phyloP scores from a whole-genome alignment of 2,329 filamentous ascomycete genomes.

The Metarhizium rileyi region DNA sequence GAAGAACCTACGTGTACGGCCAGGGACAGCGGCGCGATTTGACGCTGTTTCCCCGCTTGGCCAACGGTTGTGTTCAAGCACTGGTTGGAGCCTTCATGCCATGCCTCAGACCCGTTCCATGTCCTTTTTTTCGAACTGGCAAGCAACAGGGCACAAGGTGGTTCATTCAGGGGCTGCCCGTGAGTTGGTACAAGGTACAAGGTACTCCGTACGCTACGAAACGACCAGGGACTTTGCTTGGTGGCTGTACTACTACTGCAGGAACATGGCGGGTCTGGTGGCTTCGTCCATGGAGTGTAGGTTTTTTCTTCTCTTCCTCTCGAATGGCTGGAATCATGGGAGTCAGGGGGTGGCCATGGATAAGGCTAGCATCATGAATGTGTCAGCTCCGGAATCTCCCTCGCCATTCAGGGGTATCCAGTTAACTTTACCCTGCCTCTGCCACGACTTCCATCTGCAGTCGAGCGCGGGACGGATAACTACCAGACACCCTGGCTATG shows the following conservation, averaged over 20 bases:
- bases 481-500: no score
- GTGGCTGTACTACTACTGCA: conserved; percentile 7
- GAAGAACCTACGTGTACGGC: no score
- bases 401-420: neutral
- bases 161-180: no score
- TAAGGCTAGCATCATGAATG: neutral
- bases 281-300: neutral
- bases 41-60: no score
- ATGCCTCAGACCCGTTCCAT: neutral
- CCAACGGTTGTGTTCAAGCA: neutral
- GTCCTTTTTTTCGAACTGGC: no score
- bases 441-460: neutral
- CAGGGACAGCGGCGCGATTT: no score
- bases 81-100: neutral
- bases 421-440: neutral
- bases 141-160: neutral
- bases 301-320: neutral
- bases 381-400: neutral
- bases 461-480: no score
- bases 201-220: neutral
- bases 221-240: neutral
- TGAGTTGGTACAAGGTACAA: neutral
- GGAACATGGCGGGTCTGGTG: conserved; percentile 7
- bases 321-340: no score
- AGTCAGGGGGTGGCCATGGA: neutral